A percentile compares a stretch with the other conserved stretches of the same genome.
Conservation (phyloP, 768 basidiomycete species). For the Omphalotus guepiniiformis region DNA sequence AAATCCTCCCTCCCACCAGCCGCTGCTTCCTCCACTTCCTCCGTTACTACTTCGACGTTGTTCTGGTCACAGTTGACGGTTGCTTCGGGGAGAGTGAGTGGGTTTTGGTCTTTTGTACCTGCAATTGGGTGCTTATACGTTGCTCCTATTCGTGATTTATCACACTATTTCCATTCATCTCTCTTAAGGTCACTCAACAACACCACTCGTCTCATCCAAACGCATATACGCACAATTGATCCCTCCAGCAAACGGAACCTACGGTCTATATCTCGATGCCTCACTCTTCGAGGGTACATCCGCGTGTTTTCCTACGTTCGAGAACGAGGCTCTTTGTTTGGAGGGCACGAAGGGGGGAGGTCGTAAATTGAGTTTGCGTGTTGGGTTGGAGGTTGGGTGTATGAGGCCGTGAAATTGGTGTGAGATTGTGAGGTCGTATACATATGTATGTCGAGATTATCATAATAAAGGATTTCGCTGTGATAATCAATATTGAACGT, state of each 20-base stretch:
- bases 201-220: no score
- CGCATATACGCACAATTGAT: no score
- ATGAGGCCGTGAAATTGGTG: conserved; percentile 55
- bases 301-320: conserved; percentile 80
- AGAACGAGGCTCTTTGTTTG: conserved; percentile 77
- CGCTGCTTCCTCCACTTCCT: conserved; percentile 41
- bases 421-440: no score
- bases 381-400: conserved; percentile 91
- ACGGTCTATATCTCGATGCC: conserved; percentile 85
- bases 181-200: no score
- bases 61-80: conserved; percentile 22
- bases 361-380: conserved; percentile 78
- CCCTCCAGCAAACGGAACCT: conserved; percentile 86
- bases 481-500: no score
- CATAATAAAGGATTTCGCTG: no score
- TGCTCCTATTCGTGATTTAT: conserved; percentile 3
- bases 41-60: neutral
- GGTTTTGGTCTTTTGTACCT: no score
- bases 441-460: no score
- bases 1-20: conserved; percentile 22
- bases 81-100: conserved; percentile 89
- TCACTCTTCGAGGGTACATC: conserved; percentile 81
- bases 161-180: neutral
- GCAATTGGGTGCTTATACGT: no score
- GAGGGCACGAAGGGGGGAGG: conserved; percentile 40